Conservation (phyloP, 2,329 filamentous ascomycete species). For the Elsinoe fawcettii region DNA sequence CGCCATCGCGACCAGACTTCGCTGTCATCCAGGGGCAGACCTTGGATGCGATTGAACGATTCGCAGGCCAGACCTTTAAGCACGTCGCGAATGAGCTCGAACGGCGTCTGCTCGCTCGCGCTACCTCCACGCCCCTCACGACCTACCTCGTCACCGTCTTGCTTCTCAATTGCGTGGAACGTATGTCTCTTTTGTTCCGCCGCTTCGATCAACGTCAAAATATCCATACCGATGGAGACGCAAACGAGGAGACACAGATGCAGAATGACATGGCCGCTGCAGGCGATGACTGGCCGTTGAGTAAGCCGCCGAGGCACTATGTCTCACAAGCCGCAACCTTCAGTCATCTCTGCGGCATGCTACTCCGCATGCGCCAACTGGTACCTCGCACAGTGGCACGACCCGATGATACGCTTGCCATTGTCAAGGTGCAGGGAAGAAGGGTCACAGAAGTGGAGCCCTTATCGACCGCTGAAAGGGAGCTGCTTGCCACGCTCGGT, state of each 20-base stretch:
- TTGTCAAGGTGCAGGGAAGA: slow-evolving; percentile 16
- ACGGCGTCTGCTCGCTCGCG: slow-evolving; percentile 50
- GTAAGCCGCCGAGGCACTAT: slow-evolving; percentile 45
- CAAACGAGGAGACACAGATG: neutral
- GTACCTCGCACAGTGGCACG: slow-evolving; percentile 33
- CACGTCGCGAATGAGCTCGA: slow-evolving; percentile 53
- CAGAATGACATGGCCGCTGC: neutral
- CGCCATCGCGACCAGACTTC: slow-evolving; percentile 25
- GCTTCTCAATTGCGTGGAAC: slow-evolving; percentile 51
- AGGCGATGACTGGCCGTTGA: slow-evolving; percentile 42
- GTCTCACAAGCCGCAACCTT: slow-evolving; percentile 52
- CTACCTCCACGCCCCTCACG: slow-evolving; percentile 50
- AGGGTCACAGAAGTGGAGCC: slow-evolving; percentile 7
- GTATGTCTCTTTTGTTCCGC: slow-evolving; percentile 50
- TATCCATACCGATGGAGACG: neutral
- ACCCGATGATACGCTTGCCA: slow-evolving; percentile 30
- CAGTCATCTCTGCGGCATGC: slow-evolving; percentile 49
- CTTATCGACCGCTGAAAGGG: neutral
- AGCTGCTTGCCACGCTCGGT: neutral
- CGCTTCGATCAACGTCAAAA: slow-evolving; percentile 18
- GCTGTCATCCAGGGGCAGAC: slow-evolving; percentile 47
- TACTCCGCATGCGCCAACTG: slow-evolving; percentile 50
- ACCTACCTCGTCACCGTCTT: slow-evolving; percentile 54
- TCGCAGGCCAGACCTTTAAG: slow-evolving; percentile 45
- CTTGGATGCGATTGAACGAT: slow-evolving; percentile 48